phyloP scores from a whole-genome alignment of 2,329 filamentous ascomycete species.

The Aspergillus piperis region DNA sequence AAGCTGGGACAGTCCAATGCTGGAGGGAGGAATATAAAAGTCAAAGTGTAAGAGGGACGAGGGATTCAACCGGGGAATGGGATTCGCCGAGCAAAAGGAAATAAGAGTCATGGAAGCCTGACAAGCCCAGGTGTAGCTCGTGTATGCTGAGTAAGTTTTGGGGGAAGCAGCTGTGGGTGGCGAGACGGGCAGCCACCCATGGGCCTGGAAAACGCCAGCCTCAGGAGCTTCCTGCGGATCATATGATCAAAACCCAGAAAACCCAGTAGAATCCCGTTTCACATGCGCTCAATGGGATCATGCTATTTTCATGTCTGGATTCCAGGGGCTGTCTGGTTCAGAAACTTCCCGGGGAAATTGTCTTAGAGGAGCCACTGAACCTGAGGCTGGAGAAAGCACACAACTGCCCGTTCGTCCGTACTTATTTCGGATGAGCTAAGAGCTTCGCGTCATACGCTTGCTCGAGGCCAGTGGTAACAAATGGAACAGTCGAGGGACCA shows the following conservation, averaged over 20 bases:
- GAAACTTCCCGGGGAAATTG: background rate
- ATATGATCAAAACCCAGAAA: background rate
- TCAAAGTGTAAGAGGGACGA: background rate
- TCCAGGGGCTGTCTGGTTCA: background rate
- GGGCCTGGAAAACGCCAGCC: background rate
- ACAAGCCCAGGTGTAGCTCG: background rate
- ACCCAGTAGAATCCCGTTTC: background rate
- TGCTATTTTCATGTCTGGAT: background rate
- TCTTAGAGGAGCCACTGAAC: background rate
- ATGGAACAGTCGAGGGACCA: background rate
- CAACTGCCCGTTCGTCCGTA: background rate
- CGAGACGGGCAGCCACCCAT: constrained; percentile 4
- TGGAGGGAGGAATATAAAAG: background rate
- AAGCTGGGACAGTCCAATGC: background rate
- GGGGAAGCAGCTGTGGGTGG: constrained; percentile 6
- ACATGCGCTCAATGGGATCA: background rate
- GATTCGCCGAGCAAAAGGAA: background rate
- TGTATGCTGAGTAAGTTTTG: constrained; percentile 1
- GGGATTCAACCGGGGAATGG: background rate
- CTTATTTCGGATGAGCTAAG: background rate
- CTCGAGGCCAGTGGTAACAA: too few species aligned
- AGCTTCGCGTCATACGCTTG: too few species aligned
- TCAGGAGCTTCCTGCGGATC: background rate
- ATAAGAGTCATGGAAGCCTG: background rate
- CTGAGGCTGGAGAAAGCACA: background rate